phyloP scores from a whole-genome alignment of 1,284 basidiomycete species.

The Papiliotrema fonsecae region DNA sequence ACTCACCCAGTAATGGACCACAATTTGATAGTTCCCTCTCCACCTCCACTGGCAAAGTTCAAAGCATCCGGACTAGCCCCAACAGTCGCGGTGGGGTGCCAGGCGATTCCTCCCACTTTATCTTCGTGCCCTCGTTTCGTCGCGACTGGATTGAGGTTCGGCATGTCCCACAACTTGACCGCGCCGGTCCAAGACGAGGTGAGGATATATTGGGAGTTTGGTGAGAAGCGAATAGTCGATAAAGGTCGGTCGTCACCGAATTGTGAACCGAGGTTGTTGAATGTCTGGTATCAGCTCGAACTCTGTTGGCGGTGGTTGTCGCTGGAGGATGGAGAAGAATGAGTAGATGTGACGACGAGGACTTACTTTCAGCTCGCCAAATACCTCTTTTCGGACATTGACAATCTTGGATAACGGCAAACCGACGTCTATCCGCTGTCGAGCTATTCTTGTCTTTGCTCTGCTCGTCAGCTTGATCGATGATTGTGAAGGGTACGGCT shows the following conservation, averaged over 20 bases:
- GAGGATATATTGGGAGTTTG: slow-evolving; percentile 78
- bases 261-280: slow-evolving; percentile 90
- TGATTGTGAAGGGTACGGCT: slow-evolving; percentile 51
- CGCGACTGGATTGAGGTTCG: slow-evolving; percentile 70
- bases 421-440: slow-evolving; percentile 80
- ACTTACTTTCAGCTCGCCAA: slow-evolving; percentile 78
- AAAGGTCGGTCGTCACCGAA: slow-evolving; percentile 94
- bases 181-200: slow-evolving; percentile 95
- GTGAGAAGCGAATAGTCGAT: slow-evolving; percentile 89
- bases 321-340: too few species aligned
- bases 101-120: slow-evolving; percentile 89
- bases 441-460: slow-evolving; percentile 84
- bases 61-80: slow-evolving; percentile 62
- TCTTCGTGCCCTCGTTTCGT: slow-evolving; percentile 79
- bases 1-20: slow-evolving; percentile 81
- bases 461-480: slow-evolving; percentile 66
- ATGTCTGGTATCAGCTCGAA: slow-evolving; percentile 56
- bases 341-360: too few species aligned
- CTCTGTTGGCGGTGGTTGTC: too few species aligned
- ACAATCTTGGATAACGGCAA: slow-evolving; percentile 87
- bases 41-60: slow-evolving; percentile 88
- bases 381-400: slow-evolving; percentile 83
- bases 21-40: slow-evolving; percentile 75
- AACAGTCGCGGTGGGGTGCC: slow-evolving; percentile 94
- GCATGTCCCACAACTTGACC: slow-evolving; percentile 92